These are phyloP conservation scores for Botrytis aclada DNA, from an alignment of 2,329 filamentous ascomycete species.

Conservation along the genomic window DNA sequence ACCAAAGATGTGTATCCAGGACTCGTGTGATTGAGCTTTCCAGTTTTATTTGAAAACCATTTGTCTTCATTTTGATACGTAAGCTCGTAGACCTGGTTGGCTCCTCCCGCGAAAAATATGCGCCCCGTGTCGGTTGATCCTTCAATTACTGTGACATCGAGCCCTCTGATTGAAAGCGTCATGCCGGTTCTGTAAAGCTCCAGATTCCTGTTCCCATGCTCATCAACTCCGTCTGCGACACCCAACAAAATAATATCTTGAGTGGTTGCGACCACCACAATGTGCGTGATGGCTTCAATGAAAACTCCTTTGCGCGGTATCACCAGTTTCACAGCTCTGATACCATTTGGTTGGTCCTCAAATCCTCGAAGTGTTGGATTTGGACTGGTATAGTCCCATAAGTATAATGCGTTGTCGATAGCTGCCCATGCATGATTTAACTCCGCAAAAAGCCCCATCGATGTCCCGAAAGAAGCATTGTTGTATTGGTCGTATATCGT, in stretches of 20 bases:
- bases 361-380: conserved; percentile 89
- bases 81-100: conserved; percentile 89
- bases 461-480: conserved; percentile 78
- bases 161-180: conserved; percentile 70
- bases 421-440: conserved; percentile 93
- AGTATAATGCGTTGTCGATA: conserved; percentile 91
- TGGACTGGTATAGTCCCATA: conserved; percentile 97
- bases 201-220: conserved; percentile 69
- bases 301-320: conserved; percentile 86
- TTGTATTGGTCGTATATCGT: conserved; percentile 92
- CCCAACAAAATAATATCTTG: conserved; percentile 85
- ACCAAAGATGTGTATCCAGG: conserved; percentile 67
- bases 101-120: conserved; percentile 86
- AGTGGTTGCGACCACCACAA: conserved; percentile 85
- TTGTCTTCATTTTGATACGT: conserved; percentile 96
- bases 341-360: conserved; percentile 83
- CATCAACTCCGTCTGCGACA: conserved; percentile 64
- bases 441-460: conserved; percentile 92
- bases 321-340: conserved; percentile 86
- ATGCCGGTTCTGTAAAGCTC: conserved; percentile 87
- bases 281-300: conserved; percentile 76
- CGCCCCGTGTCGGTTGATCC: conserved; percentile 76
- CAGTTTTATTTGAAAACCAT: conserved; percentile 88
- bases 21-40: conserved; percentile 84
- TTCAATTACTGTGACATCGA: conserved; percentile 73